These are phyloP conservation scores for Mrakia frigida DNA, from an alignment of 768 basidiomycete species.

Conservation along the genomic window DNA sequence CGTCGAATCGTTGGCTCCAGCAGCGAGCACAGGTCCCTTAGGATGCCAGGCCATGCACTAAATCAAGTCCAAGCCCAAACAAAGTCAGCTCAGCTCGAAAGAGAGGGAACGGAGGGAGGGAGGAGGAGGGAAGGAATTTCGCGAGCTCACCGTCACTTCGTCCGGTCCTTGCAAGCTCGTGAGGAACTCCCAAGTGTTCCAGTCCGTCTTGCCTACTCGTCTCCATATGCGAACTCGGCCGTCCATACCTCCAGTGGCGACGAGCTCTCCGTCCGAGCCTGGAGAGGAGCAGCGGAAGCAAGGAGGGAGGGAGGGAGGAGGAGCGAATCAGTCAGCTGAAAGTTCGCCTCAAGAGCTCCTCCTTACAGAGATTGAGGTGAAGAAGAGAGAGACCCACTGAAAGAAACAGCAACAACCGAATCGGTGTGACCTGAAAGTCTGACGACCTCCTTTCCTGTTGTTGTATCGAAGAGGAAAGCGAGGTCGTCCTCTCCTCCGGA, in stretches of 20 bases:
- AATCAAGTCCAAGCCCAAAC: not conserved
- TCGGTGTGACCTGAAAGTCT: conserved; percentile 90
- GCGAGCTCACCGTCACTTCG: conserved; percentile 77
- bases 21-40: conserved; percentile 77
- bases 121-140: not conserved
- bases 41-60: conserved; percentile 98
- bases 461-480: conserved; percentile 88
- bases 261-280: conserved; percentile 73
- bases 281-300: not conserved
- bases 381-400: conserved; percentile 52
- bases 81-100: not conserved
- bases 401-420: conserved; percentile 72
- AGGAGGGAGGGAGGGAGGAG: not conserved
- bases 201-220: conserved; percentile 64
- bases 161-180: conserved; percentile 89
- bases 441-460: conserved; percentile 64
- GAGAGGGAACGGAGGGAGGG: not conserved
- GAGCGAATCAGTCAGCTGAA: not conserved
- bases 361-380: not conserved
- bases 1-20: conserved; percentile 86
- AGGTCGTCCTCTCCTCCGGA: conserved; percentile 95
- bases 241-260: conserved; percentile 97
- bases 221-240: conserved; percentile 89
- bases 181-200: conserved; percentile 85
- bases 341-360: not conserved